phyloP scores from a whole-genome alignment of 1,284 basidiomycete genomes.

The Pseudozyma hubeiensis region DNA sequence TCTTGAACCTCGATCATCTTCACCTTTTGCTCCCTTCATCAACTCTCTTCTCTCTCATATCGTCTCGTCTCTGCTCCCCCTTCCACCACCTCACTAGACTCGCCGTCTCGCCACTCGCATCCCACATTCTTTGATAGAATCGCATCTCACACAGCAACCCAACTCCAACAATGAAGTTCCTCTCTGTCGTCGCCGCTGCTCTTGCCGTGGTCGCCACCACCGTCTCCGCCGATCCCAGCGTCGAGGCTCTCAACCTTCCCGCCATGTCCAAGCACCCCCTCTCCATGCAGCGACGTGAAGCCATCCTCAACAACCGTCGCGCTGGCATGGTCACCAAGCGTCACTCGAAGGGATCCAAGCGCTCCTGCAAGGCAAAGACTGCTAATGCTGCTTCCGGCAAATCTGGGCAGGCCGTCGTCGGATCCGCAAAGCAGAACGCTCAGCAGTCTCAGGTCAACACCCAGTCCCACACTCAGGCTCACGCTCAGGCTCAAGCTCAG shows the following conservation, averaged over 20 bases:
- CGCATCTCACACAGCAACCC: conserved; percentile 1
- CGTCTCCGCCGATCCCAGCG: conserved; percentile 30
- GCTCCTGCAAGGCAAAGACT: conserved; percentile 39
- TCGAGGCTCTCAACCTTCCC: conserved; percentile 38
- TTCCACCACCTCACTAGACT: conserved; percentile 4
- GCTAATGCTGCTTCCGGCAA: conserved; percentile 20
- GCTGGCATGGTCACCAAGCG: conserved; percentile 24
- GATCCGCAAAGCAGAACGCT: conserved; percentile 22
- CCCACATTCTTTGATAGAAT: conserved; percentile 24
- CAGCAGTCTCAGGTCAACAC: conserved; percentile 7
- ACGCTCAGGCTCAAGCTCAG: conserved; percentile 3
- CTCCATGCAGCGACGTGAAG: conserved; percentile 44
- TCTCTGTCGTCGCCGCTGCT: conserved; percentile 35
- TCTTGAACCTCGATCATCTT: not conserved
- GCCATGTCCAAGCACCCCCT: conserved; percentile 45
- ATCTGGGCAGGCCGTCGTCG: conserved; percentile 1
- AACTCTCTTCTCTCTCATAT: not conserved
- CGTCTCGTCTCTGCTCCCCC: not conserved
- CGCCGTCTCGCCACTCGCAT: conserved; percentile 3
- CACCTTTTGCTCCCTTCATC: not conserved
- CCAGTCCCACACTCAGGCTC: conserved; percentile 13
- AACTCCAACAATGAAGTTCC: conserved; percentile 48
- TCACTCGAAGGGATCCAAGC: conserved; percentile 28
- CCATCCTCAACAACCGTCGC: conserved; percentile 30
- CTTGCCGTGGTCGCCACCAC: conserved; percentile 35